These are phyloP conservation scores for Cnidoscolus chayamansa DNA, from an alignment of 441 rosid genomes.

Conservation along the genomic window DNA sequence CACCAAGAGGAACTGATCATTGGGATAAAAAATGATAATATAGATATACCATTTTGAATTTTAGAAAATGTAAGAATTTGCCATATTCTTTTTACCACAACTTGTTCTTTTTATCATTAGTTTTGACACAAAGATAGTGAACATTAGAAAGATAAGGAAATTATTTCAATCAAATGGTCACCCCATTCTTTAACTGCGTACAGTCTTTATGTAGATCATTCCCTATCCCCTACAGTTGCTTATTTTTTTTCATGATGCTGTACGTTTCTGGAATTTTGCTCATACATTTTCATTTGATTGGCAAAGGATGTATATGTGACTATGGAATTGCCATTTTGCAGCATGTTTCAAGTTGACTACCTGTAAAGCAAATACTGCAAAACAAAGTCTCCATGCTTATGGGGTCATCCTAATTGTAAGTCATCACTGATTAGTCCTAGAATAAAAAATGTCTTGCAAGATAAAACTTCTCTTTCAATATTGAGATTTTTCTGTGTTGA, in stretches of 20 bases:
- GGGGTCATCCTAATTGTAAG: constrained; percentile 92
- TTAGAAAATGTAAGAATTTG: not conserved
- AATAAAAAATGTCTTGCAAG: not conserved
- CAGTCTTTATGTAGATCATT: not conserved
- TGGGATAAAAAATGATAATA: not conserved
- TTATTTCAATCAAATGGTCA: not conserved
- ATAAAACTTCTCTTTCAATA: not conserved
- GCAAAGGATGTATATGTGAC: constrained; percentile 11
- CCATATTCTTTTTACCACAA: constrained; percentile 1
- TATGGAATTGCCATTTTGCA: constrained; percentile 34
- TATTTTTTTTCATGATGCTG: not conserved
- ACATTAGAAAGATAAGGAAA: not conserved
- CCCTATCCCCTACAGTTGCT: not conserved
- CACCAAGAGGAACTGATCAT: not conserved
- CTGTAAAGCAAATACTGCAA: constrained; percentile 57
- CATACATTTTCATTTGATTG: constrained; percentile 4
- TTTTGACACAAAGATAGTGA: not conserved
- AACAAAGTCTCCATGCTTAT: constrained; percentile 83
- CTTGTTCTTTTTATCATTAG: not conserved
- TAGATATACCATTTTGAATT: not conserved
- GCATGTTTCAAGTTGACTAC: constrained; percentile 78
- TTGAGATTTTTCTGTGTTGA: not conserved
- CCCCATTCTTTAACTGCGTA: not conserved
- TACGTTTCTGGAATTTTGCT: not conserved
- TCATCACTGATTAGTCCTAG: constrained; percentile 10